Evolutionary conservation across 169 alveolate species (phyloP).

Genomic region (Toxoplasma gondii): DNA sequence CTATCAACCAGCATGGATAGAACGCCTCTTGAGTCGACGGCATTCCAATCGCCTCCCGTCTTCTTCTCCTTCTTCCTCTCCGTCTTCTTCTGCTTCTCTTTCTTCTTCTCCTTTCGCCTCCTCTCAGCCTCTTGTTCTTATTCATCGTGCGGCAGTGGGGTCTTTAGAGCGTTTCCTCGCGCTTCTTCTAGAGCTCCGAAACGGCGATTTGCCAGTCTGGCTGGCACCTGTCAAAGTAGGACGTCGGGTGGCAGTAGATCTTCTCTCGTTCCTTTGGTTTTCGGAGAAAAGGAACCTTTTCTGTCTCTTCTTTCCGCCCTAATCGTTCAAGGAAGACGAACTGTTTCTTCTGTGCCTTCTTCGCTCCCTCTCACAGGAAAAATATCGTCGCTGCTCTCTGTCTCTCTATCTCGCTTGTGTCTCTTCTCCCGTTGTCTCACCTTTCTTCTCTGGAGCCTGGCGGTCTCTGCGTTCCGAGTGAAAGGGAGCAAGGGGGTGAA

Average conservation of each 20-base stretch:
- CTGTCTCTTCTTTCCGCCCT: too few species aligned
- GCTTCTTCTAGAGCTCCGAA: conserved; percentile 49
- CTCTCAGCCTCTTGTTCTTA: conserved; percentile 7
- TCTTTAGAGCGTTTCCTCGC: conserved; percentile 69
- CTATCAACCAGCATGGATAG: neutral
- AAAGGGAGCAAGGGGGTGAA: too few species aligned
- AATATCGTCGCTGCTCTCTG: too few species aligned
- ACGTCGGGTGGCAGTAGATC: neutral
- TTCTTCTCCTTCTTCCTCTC: neutral
- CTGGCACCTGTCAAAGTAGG: conserved; percentile 64
- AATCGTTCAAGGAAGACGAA: too few species aligned
- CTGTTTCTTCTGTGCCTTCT: too few species aligned
- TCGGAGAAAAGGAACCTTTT: too few species aligned
- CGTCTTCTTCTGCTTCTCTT: neutral
- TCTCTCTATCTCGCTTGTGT: too few species aligned
- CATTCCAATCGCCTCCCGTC: neutral
- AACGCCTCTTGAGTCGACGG: neutral
- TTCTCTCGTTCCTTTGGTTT: neutral
- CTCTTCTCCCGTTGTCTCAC: too few species aligned
- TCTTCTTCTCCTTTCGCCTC: neutral
- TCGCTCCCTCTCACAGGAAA: too few species aligned
- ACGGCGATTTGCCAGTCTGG: conserved; percentile 58
- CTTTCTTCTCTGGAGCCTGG: too few species aligned
- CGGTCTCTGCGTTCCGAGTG: too few species aligned
- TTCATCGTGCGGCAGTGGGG: conserved; percentile 70